phyloP scores from a whole-genome alignment of 768 basidiomycete species.

The Rhodotorula diobovata region DNA sequence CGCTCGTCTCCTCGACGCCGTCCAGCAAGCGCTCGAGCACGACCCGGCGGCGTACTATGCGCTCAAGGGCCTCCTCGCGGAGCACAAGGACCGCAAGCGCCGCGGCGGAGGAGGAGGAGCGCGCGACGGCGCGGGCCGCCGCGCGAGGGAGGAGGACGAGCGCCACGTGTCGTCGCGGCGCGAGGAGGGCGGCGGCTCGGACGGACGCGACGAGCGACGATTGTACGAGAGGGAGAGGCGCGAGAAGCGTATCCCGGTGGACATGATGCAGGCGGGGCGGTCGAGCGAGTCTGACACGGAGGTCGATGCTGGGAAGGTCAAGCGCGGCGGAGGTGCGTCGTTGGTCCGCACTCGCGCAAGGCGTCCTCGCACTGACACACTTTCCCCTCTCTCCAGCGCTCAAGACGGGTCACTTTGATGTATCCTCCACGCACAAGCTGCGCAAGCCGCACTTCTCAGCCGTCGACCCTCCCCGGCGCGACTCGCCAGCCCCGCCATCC shows the following conservation, averaged over 20 bases:
- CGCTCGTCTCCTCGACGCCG: background rate
- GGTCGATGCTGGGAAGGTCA: background rate
- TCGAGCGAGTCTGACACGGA: background rate
- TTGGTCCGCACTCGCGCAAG: no score
- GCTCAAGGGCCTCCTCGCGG: slow-evolving; percentile 17
- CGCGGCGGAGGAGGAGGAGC: no score
- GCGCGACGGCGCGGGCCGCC: background rate
- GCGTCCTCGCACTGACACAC: no score
- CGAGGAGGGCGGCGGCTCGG: background rate
- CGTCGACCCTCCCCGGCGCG: background rate
- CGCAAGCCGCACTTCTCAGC: background rate
- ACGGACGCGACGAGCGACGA: background rate
- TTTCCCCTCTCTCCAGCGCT: background rate
- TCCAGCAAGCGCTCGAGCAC: slow-evolving; percentile 1
- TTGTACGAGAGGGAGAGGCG: background rate
- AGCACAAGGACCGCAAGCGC: slow-evolving; percentile 1
- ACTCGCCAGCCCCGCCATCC: background rate
- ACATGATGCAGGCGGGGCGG: background rate
- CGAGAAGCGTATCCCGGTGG: background rate
- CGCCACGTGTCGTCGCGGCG: no score
- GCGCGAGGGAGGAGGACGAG: background rate
- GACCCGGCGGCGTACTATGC: slow-evolving; percentile 21
- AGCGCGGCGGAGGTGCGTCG: background rate
- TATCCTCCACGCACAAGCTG: background rate
- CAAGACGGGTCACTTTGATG: background rate